phyloP scores from a whole-genome alignment of 78 protist genomes.

The Capsaspora owczarzaki region DNA sequence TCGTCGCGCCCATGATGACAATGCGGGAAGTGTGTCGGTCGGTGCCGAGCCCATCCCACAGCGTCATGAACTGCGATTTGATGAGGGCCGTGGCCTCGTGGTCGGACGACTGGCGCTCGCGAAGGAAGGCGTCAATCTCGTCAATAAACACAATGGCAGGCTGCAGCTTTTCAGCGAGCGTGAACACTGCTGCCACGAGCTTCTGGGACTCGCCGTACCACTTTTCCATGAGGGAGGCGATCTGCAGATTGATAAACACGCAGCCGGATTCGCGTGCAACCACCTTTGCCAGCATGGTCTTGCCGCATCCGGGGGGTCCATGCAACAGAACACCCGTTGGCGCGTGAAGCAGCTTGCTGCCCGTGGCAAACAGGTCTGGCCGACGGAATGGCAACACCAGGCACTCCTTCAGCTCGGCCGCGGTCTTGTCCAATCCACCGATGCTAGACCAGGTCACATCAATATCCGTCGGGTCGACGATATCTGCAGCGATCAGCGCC shows the following conservation, averaged over 20 bases:
- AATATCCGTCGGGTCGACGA: background rate
- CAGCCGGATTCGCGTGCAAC: conserved; percentile 4
- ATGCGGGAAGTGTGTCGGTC: background rate
- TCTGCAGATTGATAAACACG: conserved; percentile 47
- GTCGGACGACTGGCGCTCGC: conserved; percentile 15
- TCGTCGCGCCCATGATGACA: conserved; percentile 49
- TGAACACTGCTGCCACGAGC: conserved; percentile 51
- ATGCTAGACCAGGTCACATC: background rate
- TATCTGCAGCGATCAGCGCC: background rate
- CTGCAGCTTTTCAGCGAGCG: conserved; percentile 49
- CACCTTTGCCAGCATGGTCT: conserved; percentile 93
- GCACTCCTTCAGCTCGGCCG: background rate
- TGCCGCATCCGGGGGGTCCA: conserved; percentile 99
- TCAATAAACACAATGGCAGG: conserved; percentile 64
- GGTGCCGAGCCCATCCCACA: conserved; percentile 45
- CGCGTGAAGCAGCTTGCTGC: background rate
- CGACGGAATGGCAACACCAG: conserved; percentile 1
- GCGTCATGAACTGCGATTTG: conserved; percentile 34
- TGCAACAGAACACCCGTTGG: conserved; percentile 43
- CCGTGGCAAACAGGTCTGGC: background rate
- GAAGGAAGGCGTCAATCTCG: conserved; percentile 55
- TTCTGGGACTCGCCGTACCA: conserved; percentile 66
- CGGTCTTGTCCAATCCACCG: background rate
- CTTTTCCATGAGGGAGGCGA: conserved; percentile 35
- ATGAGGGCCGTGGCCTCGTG: conserved; percentile 56